A percentile compares a stretch with the other conserved stretches of the same genome.
Conservation (phyloP, 176 grass and related monocot genomes). For the Oryza glaberrima region DNA sequence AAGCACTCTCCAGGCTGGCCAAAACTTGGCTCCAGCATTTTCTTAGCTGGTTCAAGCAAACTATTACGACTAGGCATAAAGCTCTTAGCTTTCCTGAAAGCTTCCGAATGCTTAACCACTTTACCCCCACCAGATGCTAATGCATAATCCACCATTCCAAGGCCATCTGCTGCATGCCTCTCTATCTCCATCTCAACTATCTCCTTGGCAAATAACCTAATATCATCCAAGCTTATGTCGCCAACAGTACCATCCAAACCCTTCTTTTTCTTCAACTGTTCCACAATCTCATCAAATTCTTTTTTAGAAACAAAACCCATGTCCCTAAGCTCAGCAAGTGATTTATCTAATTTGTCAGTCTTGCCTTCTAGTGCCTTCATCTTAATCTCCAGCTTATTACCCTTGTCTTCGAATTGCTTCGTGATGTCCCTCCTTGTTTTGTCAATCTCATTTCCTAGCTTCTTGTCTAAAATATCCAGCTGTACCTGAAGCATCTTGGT, state of each 20-base stretch:
- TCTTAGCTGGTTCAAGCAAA: constrained; percentile 51
- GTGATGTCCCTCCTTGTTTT: constrained; percentile 56
- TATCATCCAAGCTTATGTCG: constrained; percentile 66
- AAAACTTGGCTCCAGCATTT: constrained; percentile 97
- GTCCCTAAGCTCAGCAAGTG: constrained; percentile 62
- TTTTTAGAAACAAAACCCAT: constrained; percentile 68
- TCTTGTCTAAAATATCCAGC: constrained; percentile 84
- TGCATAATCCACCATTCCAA: constrained; percentile 96
- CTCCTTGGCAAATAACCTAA: constrained; percentile 79
- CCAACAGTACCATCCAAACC: constrained; percentile 41
- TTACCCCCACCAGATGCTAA: constrained; percentile 77
- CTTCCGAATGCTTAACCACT: constrained; percentile 69
- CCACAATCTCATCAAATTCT: constrained; percentile 74
- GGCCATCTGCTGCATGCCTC: constrained; percentile 88
- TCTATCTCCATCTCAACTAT: constrained; percentile 91
- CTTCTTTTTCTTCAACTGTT: constrained; percentile 61
- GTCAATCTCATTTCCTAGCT: constrained; percentile 70
- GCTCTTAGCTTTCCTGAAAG: constrained; percentile 45
- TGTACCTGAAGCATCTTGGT: constrained; percentile 83
- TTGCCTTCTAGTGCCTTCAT: constrained; percentile 68
- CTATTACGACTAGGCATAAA: constrained; percentile 38
- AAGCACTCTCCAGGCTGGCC: constrained; percentile 95
- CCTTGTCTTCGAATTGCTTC: constrained; percentile 66
- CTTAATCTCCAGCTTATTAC: constrained; percentile 52
- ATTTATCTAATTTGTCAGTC: constrained; percentile 67